A percentile compares a stretch with the other conserved stretches of the same genome.
These are phyloP conservation scores for Delphinella strobiligena DNA, from an alignment of 2,329 filamentous ascomycete genomes.

Conservation along the genomic window DNA sequence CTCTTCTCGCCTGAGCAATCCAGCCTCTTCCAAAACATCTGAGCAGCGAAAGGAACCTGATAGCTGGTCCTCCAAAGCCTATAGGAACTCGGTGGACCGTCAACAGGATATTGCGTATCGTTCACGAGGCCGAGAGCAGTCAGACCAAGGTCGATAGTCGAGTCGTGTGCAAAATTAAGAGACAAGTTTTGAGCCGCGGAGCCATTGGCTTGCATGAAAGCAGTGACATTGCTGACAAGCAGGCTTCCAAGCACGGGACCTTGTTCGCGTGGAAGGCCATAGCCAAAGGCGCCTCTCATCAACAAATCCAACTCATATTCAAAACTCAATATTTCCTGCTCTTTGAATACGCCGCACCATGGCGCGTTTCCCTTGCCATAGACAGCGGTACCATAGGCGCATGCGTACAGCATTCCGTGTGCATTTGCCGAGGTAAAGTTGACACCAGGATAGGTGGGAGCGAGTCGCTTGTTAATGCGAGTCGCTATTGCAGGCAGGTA, in stretches of 20 bases:
- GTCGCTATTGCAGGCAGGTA: conserved; percentile 6
- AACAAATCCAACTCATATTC: conserved; percentile 9
- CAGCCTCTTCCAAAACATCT: conserved; percentile 9
- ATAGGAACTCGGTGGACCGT: conserved; percentile 2
- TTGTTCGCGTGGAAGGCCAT: conserved; percentile 6
- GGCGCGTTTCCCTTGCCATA: conserved; percentile 7
- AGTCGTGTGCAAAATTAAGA: conserved; percentile 9
- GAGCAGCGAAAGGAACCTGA: conserved; percentile 9
- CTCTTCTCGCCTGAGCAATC: conserved; percentile 7
- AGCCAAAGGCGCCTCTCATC: conserved; percentile 9
- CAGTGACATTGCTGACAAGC: conserved; percentile 8
- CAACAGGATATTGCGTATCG: conserved; percentile 5
- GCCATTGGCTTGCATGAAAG: conserved; percentile 5
- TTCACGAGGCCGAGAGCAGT: conserved; percentile 7
- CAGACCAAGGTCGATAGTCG: conserved; percentile 10
- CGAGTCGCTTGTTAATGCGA: conserved; percentile 7
- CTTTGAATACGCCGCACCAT: conserved; percentile 8
- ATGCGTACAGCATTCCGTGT: conserved; percentile 8
- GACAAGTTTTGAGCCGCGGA: conserved; percentile 4
- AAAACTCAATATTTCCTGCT: conserved; percentile 7
- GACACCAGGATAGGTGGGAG: conserved; percentile 5
- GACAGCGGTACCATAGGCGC: conserved; percentile 9
- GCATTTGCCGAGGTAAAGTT: conserved; percentile 7
- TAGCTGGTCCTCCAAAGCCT: conserved; percentile 7
- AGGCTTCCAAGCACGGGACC: conserved; percentile 6